Percentiles rank a stretch among this genome's conserved stretches.
phyloP scores from a whole-genome alignment of 2,329 filamentous ascomycete species.

The Rhexocercosporidium sp. region DNA sequence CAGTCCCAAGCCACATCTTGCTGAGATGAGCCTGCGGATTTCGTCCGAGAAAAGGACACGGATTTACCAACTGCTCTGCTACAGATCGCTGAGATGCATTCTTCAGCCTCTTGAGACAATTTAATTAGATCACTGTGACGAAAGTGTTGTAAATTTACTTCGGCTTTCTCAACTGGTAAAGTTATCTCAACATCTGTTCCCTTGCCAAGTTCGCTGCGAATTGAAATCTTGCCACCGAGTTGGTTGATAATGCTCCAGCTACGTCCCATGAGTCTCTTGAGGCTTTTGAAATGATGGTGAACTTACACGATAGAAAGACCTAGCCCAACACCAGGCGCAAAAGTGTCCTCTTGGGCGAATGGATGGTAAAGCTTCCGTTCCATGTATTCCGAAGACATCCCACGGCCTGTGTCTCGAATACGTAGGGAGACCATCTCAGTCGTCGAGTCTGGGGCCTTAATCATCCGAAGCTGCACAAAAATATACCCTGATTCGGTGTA shows the following conservation, averaged over 20 bases:
- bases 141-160: neutral
- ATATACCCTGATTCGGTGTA: slow-evolving; percentile 60
- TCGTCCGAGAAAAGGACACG: slow-evolving; percentile 25
- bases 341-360: slow-evolving; percentile 64
- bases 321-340: slow-evolving; percentile 64
- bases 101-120: slow-evolving; percentile 21
- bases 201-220: slow-evolving; percentile 56
- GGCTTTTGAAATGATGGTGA: neutral
- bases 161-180: slow-evolving; percentile 43
- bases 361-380: slow-evolving; percentile 62
- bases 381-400: slow-evolving; percentile 66
- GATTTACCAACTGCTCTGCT: slow-evolving; percentile 26
- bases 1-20: slow-evolving; percentile 32
- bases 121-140: slow-evolving; percentile 5
- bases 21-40: neutral
- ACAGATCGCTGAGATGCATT: slow-evolving; percentile 28
- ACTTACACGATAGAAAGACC: slow-evolving; percentile 67
- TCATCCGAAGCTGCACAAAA: slow-evolving; percentile 44
- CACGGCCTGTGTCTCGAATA: slow-evolving; percentile 64
- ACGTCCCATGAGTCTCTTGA: neutral
- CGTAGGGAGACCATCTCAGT: slow-evolving; percentile 42
- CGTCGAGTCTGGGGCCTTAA: neutral
- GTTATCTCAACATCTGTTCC: slow-evolving; percentile 60
- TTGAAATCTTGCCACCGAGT: slow-evolving; percentile 63
- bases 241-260: slow-evolving; percentile 58